Base-by-base conservation (phyloP, 441 rosid genomes). In the California macrophylla region DNA sequence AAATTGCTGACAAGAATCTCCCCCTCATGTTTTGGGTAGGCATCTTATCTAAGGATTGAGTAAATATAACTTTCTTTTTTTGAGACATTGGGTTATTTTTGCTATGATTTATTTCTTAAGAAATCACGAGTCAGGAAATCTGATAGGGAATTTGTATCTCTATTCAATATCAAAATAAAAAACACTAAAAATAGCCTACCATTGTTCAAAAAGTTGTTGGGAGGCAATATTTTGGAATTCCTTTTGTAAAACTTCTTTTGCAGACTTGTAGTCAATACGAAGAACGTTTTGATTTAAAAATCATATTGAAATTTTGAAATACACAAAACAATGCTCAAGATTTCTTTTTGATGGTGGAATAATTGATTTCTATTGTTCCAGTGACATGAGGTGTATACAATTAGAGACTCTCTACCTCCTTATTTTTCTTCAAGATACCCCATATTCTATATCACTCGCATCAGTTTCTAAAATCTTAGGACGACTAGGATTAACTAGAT, bases 191-290 rank as follows among this genome's bases (percentile, higher is more conserved):
- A 66, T 66, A 1, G 52, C 50, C 18, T 66, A 50, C 50, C 47
- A 66, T 66, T 50, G 3, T 1, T 50, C 68, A 34, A 66, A 66
- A 18, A 66, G 32, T 0, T 66, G 52, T 66, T 66, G 32, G 2
- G 68, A 66, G 2, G 68, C 52, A 34, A 34, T 66, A 34, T 30
- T 66, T n/a, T 66, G 23, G 7, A 66, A 26, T 32, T 66, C 68
- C 16, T 66, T 38, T 62, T 24, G 34, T 62, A 62, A 26, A 3
- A 62, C 36, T 24, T 62, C 34, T 13, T 62, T 62, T 0, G 52
- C 24, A 16, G 47, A n/a, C 2, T 66, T n/a, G 6, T 50, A 66
- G 20, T 30, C 52, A 15, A 66, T 66, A 10, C 68, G 4, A 66
- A 24, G 32, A 66, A 66, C n/a, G 6, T 66, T 38, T 66, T 15